Evolutionary conservation across 768 basidiomycete genomes (phyloP), one percentile per base, ranked within the genome.

Genomic region (Rhizopogon vinicolor): DNA sequence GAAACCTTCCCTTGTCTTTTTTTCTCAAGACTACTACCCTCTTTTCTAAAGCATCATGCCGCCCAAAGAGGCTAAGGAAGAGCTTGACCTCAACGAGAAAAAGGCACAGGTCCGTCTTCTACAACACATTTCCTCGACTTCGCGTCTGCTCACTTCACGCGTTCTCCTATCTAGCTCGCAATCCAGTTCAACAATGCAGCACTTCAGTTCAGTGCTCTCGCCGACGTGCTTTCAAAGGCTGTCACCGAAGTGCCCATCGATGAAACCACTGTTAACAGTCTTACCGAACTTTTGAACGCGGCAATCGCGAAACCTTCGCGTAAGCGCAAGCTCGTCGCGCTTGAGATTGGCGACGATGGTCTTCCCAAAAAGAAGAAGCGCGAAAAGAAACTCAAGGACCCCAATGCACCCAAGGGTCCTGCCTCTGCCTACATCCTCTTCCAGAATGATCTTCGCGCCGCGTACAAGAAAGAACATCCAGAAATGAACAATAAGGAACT

Each of bases 361-460:
- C 77, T 73, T 22, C 74, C 44, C 10, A 70, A 64, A 58, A 61
- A 65, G 56, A 65, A 60, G 41, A 73, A 58, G 53, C 65, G 71
- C 44, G 71, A 69, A 54, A 93, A 86, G 72, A 87, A 87, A 62
- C 77, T 65, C 41, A 85, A 87, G 70, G 95, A 98, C 64, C 93
- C 94, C 18, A 89, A 94, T 70, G 93, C 93, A 55, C 96, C 96
- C 33, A 97, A 95, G 68, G 86, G 93, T 8, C 95, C 96, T 28
- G 81, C 93, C 13, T 91, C 91, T 7, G 93, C 93, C 18, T 98
- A 96, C 74, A 83, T 98, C 65, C 75, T 95, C 62, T 98, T 89
- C 79, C 96, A 98, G 74, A 97, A 96, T 67, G 89, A 90, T 13
- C 79, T 93, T 52, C 87, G 93, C 68, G 81, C 82, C 56, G 77